These are phyloP conservation scores for Rhodosorus marinus DNA, from an alignment of 23 red algal genomes.

Conservation along the genomic window DNA sequence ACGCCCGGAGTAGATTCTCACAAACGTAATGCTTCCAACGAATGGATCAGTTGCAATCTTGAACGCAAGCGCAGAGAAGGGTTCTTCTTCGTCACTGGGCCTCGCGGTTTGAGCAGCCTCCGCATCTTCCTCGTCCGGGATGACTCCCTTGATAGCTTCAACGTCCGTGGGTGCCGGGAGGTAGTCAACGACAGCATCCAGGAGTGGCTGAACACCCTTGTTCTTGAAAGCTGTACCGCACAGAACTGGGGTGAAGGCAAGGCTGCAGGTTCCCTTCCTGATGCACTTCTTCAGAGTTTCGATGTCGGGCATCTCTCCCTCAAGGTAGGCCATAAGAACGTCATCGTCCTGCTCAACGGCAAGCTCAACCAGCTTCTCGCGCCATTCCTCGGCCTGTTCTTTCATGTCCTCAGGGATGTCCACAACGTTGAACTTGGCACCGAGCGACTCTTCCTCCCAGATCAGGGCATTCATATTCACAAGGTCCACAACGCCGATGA, in stretches of 20 bases:
- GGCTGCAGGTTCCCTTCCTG: constrained; percentile 79
- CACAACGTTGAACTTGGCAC: constrained; percentile 60
- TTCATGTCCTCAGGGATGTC: constrained; percentile 67
- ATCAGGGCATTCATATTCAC: constrained; percentile 89
- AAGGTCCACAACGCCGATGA: constrained; percentile 76
- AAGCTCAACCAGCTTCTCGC: constrained; percentile 71
- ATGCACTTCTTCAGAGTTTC: constrained; percentile 38
- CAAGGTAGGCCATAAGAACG: constrained; percentile 55
- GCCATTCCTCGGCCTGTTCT: constrained; percentile 62
- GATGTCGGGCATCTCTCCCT: constrained; percentile 49
- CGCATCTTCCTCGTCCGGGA: constrained; percentile 25
- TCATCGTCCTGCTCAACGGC: constrained; percentile 93
- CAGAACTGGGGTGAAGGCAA: constrained; percentile 66
- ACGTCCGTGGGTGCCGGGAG: constrained; percentile 88
- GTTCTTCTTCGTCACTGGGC: constrained; percentile 49
- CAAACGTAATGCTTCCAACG: constrained; percentile 86
- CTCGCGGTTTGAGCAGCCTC: constrained; percentile 16
- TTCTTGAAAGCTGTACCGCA: constrained; percentile 99
- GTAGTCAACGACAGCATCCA: constrained; percentile 92
- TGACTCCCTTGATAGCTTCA: constrained; percentile 47
- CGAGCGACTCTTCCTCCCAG: constrained; percentile 77
- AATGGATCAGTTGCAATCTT: constrained; percentile 98
- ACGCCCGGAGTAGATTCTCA: constrained; percentile 86
- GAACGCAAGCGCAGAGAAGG: constrained; percentile 92
- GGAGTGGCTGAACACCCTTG: constrained; percentile 92